Base-by-base conservation (phyloP, 2,329 filamentous ascomycete genomes). In the Lasiodiplodia citricola region DNA sequence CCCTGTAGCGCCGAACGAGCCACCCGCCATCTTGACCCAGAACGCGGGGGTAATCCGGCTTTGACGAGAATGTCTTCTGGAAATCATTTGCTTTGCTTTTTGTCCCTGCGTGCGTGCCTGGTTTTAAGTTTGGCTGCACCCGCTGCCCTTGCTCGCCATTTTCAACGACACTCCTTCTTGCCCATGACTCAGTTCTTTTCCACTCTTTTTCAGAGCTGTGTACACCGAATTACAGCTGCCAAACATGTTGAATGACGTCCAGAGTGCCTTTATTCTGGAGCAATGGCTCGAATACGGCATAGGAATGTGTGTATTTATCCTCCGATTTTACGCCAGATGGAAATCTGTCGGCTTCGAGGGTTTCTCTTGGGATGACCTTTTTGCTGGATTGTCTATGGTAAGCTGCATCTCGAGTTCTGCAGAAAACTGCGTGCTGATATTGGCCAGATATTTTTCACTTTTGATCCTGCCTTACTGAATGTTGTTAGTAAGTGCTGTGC, bases 261-360 rank as follows among this genome's bases (percentile, higher is more conserved):
- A 68, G 28, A 38, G 13, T 6, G 21, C 25, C 10, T 52, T 68
- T 56, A 31, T 68, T 2, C 10, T 62, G 14, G 66, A 68, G 47
- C 55, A 58, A 23, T 84, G 82, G 82, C 74, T 75, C 18, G 83
- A 84, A 67, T 84, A 83, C 58, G 78, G 75, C 1, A 72, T 84
- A 35, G 82, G 82, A 2, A 70, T 78, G 2, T 0, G 77, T 8
- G 70, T 84, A 2, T 70, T 84, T 3, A 70, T 82, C 2, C 68
- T 81, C 5, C 80, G 82, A 16, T 80, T 81, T 68, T 79, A 78
- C 69, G 78, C 80, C 2, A 73, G 82, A 41, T 77, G 76, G 72
- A 81, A 76, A 65, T 71, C 77, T 7, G 80, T 83, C 3, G 74
- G 75, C 14, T 82, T 51, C 14, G 7, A 78, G 75, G 44, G 51